Conservation (phyloP, 805 yeast genomes). For the Wickerhamiella parazyma region DNA sequence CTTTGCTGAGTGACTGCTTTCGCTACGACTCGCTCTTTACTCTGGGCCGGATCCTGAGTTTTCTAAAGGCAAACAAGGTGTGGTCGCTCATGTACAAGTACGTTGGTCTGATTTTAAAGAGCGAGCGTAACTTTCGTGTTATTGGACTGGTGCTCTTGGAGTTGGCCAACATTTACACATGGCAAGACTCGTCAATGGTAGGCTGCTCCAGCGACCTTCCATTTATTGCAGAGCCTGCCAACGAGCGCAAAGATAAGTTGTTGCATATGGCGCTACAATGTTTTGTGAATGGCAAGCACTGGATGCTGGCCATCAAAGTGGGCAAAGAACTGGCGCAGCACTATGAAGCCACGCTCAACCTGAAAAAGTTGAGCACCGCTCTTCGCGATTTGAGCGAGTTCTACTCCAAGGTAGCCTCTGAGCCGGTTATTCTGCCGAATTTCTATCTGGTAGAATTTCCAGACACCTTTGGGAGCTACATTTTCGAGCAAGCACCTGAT, state of each 20-base stretch:
- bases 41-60: background rate
- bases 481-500: constrained; percentile 2
- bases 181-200: background rate
- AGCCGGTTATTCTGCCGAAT: constrained; percentile 1
- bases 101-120: background rate
- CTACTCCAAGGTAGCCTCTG: background rate
- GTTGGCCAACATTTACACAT: background rate
- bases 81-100: background rate
- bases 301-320: constrained; percentile 2
- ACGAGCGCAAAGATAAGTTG: constrained; percentile 5
- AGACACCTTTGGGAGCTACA: background rate
- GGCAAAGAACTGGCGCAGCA: background rate
- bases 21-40: constrained; percentile 2
- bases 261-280: constrained; percentile 6
- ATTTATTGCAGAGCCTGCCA: background rate
- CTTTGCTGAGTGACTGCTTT: constrained; percentile 1
- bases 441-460: constrained; percentile 1
- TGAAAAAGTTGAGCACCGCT: background rate
- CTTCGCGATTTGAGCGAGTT: background rate
- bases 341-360: constrained; percentile 2
- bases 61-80: background rate
- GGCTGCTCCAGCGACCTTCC: background rate
- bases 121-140: constrained; percentile 1
- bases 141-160: constrained; percentile 1
- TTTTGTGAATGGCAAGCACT: constrained; percentile 5